phyloP scores from a whole-genome alignment of 2,329 filamentous ascomycete species.

The Penicillium sp. region DNA sequence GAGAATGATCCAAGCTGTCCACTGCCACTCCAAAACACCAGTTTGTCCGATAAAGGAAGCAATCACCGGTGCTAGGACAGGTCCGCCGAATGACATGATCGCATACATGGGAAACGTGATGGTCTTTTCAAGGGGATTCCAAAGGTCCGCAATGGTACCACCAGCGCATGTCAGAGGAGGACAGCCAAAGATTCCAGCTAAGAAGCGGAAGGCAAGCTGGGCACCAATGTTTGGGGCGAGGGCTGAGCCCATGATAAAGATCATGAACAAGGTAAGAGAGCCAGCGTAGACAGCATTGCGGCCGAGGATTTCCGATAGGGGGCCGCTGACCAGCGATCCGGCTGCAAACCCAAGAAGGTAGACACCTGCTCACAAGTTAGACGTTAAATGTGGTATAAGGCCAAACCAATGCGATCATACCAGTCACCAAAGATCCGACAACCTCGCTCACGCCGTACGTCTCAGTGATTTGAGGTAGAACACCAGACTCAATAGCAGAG shows the following conservation, averaged over 20 bases:
- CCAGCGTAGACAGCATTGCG: constrained; percentile 53
- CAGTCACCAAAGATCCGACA: constrained; percentile 53
- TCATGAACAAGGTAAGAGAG: constrained; percentile 50
- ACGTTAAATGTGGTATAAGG: not conserved
- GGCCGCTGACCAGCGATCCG: constrained; percentile 52
- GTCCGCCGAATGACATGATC: constrained; percentile 45
- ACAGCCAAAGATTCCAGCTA: constrained; percentile 52
- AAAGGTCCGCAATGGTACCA: constrained; percentile 51
- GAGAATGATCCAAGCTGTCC: constrained; percentile 49
- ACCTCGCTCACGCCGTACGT: constrained; percentile 54
- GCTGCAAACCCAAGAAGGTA: constrained; percentile 50
- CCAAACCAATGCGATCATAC: constrained; percentile 14
- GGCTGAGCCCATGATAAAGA: constrained; percentile 52
- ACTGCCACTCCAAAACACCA: constrained; percentile 34
- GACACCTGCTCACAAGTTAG: constrained; percentile 8
- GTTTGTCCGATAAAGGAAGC: constrained; percentile 26
- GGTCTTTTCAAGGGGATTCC: constrained; percentile 50
- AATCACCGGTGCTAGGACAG: constrained; percentile 24
- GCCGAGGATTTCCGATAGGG: constrained; percentile 51
- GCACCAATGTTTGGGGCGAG: constrained; percentile 53
- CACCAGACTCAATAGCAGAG: constrained; percentile 55
- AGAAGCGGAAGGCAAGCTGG: constrained; percentile 52
- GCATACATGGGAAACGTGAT: constrained; percentile 55
- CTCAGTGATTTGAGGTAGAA: constrained; percentile 46
- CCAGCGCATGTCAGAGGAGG: constrained; percentile 50